Evolutionary conservation across 805 yeast species (phyloP).

Genomic region (Kluyveromyces dobzhanskii): DNA sequence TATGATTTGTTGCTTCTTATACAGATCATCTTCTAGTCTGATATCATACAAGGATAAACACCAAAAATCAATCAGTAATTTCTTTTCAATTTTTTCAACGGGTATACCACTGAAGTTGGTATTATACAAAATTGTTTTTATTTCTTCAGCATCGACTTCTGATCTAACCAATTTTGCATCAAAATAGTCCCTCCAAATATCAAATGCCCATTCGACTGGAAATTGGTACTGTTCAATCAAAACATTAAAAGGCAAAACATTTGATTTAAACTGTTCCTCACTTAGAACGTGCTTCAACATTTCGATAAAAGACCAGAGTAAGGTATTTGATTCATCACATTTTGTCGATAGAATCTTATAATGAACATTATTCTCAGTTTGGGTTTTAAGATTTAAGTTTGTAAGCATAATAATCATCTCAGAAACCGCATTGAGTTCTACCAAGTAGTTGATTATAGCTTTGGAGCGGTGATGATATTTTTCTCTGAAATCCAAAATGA

Average conservation of each 20-base stretch:
- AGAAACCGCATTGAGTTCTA: constrained; percentile 37
- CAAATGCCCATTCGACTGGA: constrained; percentile 60
- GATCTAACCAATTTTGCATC: constrained; percentile 17
- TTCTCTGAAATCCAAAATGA: constrained; percentile 46
- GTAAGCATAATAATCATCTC: constrained; percentile 64
- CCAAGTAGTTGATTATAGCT: constrained; percentile 40
- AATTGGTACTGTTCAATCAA: constrained; percentile 38
- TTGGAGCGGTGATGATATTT: constrained; percentile 39
- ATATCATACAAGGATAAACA: constrained; percentile 63
- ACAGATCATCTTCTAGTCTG: constrained; percentile 41
- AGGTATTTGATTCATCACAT: constrained; percentile 61
- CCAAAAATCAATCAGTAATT: constrained; percentile 64
- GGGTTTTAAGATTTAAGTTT: constrained; percentile 34
- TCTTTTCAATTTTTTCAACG: constrained; percentile 27
- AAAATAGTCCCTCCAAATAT: constrained; percentile 57
- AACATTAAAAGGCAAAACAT: constrained; percentile 35
- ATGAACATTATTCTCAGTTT: constrained; percentile 36
- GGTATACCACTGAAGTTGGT: constrained; percentile 16
- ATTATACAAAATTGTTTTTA: constrained; percentile 9
- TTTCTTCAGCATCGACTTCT: constrained; percentile 7
- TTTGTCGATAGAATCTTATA: constrained; percentile 65
- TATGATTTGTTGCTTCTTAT: constrained; percentile 35
- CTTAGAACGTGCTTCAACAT: constrained; percentile 45
- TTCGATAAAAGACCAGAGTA: constrained; percentile 59
- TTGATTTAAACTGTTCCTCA: constrained; percentile 23